Base-by-base conservation (phyloP, 768 basidiomycete species). In the Kwoniella sp. region DNA sequence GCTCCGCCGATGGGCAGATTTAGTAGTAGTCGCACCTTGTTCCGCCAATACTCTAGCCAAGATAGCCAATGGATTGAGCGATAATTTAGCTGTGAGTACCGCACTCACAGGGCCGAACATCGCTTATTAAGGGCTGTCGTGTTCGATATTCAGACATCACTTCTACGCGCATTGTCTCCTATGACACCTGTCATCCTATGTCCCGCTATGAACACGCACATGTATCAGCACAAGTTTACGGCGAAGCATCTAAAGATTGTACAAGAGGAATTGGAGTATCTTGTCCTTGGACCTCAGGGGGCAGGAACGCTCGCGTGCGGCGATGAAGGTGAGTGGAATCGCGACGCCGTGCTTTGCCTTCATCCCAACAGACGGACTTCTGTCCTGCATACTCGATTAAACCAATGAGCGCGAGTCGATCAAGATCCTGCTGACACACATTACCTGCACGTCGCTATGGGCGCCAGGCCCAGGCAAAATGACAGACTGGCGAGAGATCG, bases 161-260 rank as follows among this genome's bases (percentile, higher is more conserved):
- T 96, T 2, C 85, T 96, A 64, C 87, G 92, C 22, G 94, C 92
- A 0, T 82, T 95, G 0, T 83, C 90, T 2, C 90, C 93, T 0
- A 83, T 85, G 6, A 96, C 91, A 0, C 90, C 90, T 7, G 92
- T 91, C 7, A 92, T 89, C 73, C 80, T 97, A 37, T 98, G 94
- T 75, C 95, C 95, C 1, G 96, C 95, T 0, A 99, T 98, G 95
- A 99, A 99, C 79, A 98, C 96, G 2, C 83, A 91, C 68, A 99
- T 99, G 95, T 98, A 91, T 75, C 87, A 90, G 63, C 94, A 98
- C 76, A 92, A 92, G 21, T 83, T 98, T 48, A 97, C 94, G 0
- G 85, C 86, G 1, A 86, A 89, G 67, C 96, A 99, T 74, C 80
- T 98, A 47, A 84, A 86, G 24, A 74, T 89, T 40, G 84, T 95